phyloP scores from a whole-genome alignment of 345 rosid genomes.

The Lepidium aucheri region DNA sequence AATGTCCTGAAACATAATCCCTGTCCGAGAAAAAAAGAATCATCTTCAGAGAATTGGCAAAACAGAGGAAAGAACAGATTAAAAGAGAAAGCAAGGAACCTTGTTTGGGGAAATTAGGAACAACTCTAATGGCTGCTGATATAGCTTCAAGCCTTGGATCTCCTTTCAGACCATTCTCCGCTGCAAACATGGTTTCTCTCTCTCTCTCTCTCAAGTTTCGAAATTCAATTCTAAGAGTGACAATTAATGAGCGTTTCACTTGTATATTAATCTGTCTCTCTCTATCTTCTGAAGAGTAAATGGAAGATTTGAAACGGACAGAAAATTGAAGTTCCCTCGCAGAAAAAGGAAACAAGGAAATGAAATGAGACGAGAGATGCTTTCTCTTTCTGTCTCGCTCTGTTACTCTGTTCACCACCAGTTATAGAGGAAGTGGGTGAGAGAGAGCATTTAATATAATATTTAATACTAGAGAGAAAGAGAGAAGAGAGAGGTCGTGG shows the following conservation, averaged over 20 bases:
- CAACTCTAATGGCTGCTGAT: slow-evolving; percentile 28
- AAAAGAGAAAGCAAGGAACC: slow-evolving; percentile 11
- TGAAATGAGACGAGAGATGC: slow-evolving; percentile 20
- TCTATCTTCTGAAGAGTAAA: slow-evolving; percentile 10
- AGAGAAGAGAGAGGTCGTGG: neutral
- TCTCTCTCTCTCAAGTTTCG: neutral
- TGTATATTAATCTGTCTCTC: neutral
- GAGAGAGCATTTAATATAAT: slow-evolving; percentile 8
- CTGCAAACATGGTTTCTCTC: slow-evolving; percentile 28
- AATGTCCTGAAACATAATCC: slow-evolving; percentile 84
- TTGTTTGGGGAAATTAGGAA: slow-evolving; percentile 30
- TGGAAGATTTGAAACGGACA: slow-evolving; percentile 7
- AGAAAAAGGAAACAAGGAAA: slow-evolving; percentile 21
- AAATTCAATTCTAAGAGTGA: neutral
- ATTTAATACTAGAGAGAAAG: neutral
- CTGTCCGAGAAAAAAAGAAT: slow-evolving; percentile 23
- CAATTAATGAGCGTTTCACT: neutral
- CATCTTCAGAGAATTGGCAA: neutral
- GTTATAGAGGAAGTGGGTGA: slow-evolving; percentile 22
- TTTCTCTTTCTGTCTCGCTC: slow-evolving; percentile 2
- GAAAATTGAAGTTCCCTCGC: slow-evolving; percentile 21
- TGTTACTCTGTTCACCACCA: slow-evolving; percentile 27
- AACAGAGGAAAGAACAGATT: neutral
- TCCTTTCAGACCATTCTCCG: slow-evolving; percentile 32
- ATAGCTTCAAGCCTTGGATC: slow-evolving; percentile 33